Base-by-base conservation (phyloP, 148 eudicot species). In the Tetragonia tetragonoides region DNA sequence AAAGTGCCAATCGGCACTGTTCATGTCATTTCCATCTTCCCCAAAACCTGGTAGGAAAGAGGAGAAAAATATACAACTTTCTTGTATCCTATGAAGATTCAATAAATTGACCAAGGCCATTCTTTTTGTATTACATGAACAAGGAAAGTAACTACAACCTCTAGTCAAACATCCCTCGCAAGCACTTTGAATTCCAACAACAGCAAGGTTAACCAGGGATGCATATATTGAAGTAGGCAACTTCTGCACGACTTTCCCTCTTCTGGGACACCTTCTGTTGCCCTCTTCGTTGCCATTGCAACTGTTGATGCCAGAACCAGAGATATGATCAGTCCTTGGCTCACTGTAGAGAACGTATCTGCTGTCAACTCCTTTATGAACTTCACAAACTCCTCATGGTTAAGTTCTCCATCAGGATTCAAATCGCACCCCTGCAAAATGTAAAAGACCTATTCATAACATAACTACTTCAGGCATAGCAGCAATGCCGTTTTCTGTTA, bases 211-310 rank as follows among this genome's bases (percentile, higher is more conserved):
- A 67, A 92, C 91, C 2, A 95, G 89, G 41, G 97, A 87, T 5
- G 97, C 96, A 75, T 89, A 93, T 56, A 91, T 84, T 23, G 97
- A 81, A 87, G 70, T 93, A 18, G 99, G 99, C 66, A 95, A n/a
- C 86, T 85, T 95, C 74, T 95, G 89, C 63, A 95, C 90, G 74
- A 92, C 87, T 72, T 87, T 91, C n/a, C 97, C 4, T 92, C 83
- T 4, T 83, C 86, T 0, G 98, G 98, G 68, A 91, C 91, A 5
- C 92, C 91, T 78, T 95, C 98, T 0, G 98, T 90, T 28, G 92
- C 81, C 87, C 87, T 85, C 84, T 93, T 95, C 17, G 98, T 91
- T 38, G 90, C 83, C 73, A 95, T 8, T 23, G 98, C 98, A n/a
- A 95, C 80, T 2, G 90, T 79, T 40, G 98, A 97, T 20, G 97